Base-by-base conservation (phyloP, 2,329 filamentous ascomycete species). In the Penicillium rolfsii region DNA sequence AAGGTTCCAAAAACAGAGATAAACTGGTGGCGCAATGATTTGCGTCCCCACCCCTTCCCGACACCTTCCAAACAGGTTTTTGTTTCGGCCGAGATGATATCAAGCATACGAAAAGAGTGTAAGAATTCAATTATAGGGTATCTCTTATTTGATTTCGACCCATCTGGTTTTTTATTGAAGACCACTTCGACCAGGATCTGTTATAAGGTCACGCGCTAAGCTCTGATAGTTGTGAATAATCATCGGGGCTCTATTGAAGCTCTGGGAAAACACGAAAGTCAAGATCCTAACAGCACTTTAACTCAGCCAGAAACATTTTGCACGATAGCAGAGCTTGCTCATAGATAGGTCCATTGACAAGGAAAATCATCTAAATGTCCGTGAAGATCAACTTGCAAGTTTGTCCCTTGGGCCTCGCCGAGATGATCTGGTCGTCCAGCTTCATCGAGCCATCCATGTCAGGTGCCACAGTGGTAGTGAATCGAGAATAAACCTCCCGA, bases 391-490 rank as follows among this genome's bases (percentile, higher is more conserved):
- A 70, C 57, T 85, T 74, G 65, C 88, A 90, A 55, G 74, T 83
- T 71, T 88, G 83, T 5, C 83, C 86, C 45, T 81, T 72, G 0
- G 88, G 88, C 50, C 88, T 80, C 16, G 87, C 84, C 8, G 88
- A 89, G 58, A 90, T 89, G 35, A 90, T 79, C 70, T 89, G 87
- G 68, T 90, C 87, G 24, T 85, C 82, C 80, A 89, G 85, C 36
- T 79, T 78, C 88, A 90, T 90, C 26, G 81, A 81, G 33, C 80
- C 81, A 5, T 75, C 76, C 65, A 80, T 84, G 81, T 88, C 85
- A 0, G 84, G 81, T 7, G 82, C 73, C 33, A 79, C 64, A 0
- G 63, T 71, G 0, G 88, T 90, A 28, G 74, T 78, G 59, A 83
- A 89, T 14, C 74, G 76, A 3, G 82, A 83, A 72, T 90, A 91